Base-by-base conservation (phyloP, 371 early-diverging fungal genomes). In the Syncephalastrum contaminatum region DNA sequence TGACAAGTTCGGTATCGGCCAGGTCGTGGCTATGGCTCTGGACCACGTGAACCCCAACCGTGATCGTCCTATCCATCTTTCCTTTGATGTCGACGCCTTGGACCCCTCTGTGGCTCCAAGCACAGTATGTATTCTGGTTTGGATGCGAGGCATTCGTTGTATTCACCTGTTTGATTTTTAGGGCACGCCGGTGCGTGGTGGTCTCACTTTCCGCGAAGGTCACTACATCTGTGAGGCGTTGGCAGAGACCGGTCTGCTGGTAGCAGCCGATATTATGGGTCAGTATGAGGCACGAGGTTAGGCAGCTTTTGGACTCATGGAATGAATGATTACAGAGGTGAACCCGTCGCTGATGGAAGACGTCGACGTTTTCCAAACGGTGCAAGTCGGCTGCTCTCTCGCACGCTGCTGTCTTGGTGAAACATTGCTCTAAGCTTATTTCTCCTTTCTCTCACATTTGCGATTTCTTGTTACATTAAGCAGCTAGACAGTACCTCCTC, bases 161-260 rank as follows among this genome's bases (percentile, higher is more conserved):
- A 12, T 50, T 54, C 16, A 53, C n/a, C 6, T 27, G n/a, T 40
- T 0, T 41, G 13, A 2, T 21, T n/a, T 39, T 7, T 39, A 61
- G 71, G 88, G 94, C 43, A 97, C 98, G 6, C 98, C 98, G 27
- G 98, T 98, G 18, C 88, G 96, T 58, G 98, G 97, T 53, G 98
- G 98, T 21, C 69, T 98, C 54, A 90, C 95, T 13, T 92, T 93
- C 79, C 83, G 92, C 51, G 93, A 93, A 69, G 92, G 93, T 39
- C 92, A 92, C 69, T 91, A 90, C 59, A 89, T 94, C 43, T 93
- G 94, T 80, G 97, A 98, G 75, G 87, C 89, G 5, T 54, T 96
- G 19, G 85, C 86, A 43, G 94, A 95, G 64, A 94, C 96, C 20
- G 95, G 95, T 4, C 70, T 85, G 45, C 70, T 98, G 48, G 96